Percentiles rank a stretch among this genome's conserved stretches.
Evolutionary conservation across 2,329 filamentous ascomycete species (phyloP).

Genomic region (Colletotrichum salicis): DNA sequence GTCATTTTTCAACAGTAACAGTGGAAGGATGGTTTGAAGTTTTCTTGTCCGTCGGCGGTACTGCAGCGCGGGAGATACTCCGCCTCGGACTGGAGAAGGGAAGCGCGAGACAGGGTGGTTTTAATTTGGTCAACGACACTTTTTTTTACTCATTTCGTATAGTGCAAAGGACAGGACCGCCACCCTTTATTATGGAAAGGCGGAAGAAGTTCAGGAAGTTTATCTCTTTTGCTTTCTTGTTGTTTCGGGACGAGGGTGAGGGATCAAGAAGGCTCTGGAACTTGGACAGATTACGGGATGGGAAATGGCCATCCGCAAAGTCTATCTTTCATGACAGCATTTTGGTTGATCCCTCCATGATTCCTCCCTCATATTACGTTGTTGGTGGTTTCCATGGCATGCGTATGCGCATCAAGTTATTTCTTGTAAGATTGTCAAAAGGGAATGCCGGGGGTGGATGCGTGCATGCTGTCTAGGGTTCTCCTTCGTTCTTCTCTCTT

Average conservation of each 20-base stretch:
- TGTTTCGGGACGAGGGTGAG: not conserved
- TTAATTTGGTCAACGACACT: not conserved
- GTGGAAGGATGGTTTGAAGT: not conserved
- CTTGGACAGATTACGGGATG: not conserved
- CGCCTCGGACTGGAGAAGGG: not conserved
- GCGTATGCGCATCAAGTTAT: not conserved
- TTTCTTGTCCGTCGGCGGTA: not conserved
- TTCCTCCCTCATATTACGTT: not conserved
- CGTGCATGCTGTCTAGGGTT: not conserved
- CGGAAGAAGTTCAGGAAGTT: not conserved
- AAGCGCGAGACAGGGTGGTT: no score
- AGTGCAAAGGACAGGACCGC: not conserved
- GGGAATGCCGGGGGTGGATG: not conserved
- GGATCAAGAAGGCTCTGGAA: not conserved
- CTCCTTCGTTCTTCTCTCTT: not conserved
- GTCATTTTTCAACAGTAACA: not conserved
- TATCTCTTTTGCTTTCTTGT: not conserved
- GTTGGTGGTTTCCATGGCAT: not conserved
- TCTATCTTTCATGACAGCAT: not conserved
- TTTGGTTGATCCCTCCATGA: not conserved
- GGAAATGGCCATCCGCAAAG: not conserved
- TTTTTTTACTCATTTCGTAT: not conserved
- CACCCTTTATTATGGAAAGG: constrained; percentile 8
- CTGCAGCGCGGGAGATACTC: not conserved
- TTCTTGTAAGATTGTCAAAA: not conserved